Evolutionary conservation across 331 rosid species (phyloP).

Genomic region (Acacia concinna): DNA sequence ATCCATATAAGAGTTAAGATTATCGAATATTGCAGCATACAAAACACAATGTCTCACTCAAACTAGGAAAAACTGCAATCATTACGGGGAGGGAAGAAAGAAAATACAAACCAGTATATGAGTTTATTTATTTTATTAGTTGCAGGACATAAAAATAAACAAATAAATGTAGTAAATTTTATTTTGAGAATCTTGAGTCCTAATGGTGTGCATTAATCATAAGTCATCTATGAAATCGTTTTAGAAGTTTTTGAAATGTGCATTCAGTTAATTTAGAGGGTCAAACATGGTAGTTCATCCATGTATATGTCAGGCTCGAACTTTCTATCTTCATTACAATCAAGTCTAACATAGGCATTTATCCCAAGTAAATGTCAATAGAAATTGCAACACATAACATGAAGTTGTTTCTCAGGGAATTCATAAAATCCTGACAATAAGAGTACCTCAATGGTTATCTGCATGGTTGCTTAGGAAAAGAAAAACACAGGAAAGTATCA

Average conservation of each 20-base stretch:
- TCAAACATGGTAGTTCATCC: background rate
- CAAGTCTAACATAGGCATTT: conserved; percentile 2
- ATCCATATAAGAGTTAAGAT: conserved; percentile 18
- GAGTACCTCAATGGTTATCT: background rate
- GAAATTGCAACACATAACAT: background rate
- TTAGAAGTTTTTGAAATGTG: background rate
- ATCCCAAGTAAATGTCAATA: background rate
- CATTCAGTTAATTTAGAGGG: background rate
- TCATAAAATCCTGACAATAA: background rate
- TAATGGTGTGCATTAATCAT: background rate
- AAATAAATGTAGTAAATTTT: conserved; percentile 6
- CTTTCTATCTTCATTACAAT: background rate
- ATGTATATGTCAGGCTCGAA: background rate
- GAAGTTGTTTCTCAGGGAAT: conserved; percentile 21
- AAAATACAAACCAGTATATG: background rate
- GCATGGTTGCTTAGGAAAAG: background rate
- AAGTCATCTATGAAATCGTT: background rate
- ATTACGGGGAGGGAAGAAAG: background rate
- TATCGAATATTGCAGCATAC: background rate
- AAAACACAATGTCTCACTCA: background rate
- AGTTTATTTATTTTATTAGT: no score
- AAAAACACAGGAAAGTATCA: background rate
- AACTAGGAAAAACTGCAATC: background rate
- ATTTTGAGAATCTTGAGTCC: conserved; percentile 12
- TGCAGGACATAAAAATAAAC: background rate